These are phyloP conservation scores for Coemansia umbellata DNA, from an alignment of 192 early-diverging fungal genomes.

Conservation along the genomic window DNA sequence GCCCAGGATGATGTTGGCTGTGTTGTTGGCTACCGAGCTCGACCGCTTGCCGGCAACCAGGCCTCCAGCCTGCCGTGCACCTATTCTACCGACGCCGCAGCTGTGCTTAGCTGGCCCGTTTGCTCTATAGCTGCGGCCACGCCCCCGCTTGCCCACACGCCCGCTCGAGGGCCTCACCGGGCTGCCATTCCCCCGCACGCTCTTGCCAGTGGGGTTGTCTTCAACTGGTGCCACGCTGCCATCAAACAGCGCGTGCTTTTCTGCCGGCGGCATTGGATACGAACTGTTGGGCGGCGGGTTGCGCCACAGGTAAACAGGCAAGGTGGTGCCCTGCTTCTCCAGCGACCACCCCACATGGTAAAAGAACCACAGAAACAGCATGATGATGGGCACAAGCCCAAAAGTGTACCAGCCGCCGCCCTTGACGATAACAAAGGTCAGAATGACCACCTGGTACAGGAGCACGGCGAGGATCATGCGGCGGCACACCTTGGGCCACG, in stretches of 20 bases:
- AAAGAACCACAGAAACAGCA: slow-evolving; percentile 40
- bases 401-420: slow-evolving; percentile 48
- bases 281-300: slow-evolving; percentile 45
- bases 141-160: no score
- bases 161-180: no score
- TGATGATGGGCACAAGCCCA: slow-evolving; percentile 33
- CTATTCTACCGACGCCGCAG: neutral
- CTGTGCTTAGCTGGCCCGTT: no score
- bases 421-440: slow-evolving; percentile 54
- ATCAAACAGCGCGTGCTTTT: no score
- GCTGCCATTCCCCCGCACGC: no score
- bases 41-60: neutral
- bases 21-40: slow-evolving; percentile 3
- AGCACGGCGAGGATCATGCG: slow-evolving; percentile 62
- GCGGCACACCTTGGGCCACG: slow-evolving; percentile 70
- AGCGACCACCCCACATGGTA: slow-evolving; percentile 39
- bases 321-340: slow-evolving; percentile 34
- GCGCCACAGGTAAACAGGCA: slow-evolving; percentile 42
- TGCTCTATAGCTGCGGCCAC: no score
- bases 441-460: slow-evolving; percentile 62
- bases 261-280: slow-evolving; percentile 42
- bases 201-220: no score
- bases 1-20: slow-evolving; percentile 1
- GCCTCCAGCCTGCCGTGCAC: neutral
- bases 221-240: no score